Evolutionary conservation across 441 rosid species (phyloP), one percentile per base, ranked within the genome.

Genomic region (Cnidoscolus chayamansa): DNA sequence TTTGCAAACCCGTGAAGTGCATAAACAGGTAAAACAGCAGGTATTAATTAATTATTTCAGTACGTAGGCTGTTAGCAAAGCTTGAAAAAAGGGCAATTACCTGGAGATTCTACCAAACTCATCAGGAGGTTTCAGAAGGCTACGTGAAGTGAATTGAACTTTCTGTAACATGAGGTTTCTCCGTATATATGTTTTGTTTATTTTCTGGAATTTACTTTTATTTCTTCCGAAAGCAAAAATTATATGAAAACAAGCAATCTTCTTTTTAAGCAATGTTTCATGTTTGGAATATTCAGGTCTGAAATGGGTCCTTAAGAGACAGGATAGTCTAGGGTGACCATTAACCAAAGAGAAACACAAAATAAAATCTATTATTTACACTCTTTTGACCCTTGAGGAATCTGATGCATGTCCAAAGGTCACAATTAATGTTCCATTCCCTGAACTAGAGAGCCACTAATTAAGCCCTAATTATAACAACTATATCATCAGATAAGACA

Each of bases 201-300:
- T 17, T 54, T 54, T 35, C 37, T 35, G 37, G 4, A 35, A 35
- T 35, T 2, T 35, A 35, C 37, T 35, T 35, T 35, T 2, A 35
- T 4, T 35, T 35, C 3, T 35, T 2, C 37, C 37, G 4, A 35
- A 35, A 35, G 37, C 37, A 35, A 35, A 35, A 35, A 35, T 35
- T 25, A 25, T 4, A 4, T 35, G 37, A 35, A 35, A 35, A 35
- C 37, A 35, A 35, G 7, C 4, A 16, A 25, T 8, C 25, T 25
- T 25, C 25, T 25, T 25, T 25, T 25, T 25, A 25, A 25, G 25
- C 25, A 25, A 25, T 25, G 65, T 61, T 11, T 2, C 30, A 40
- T 63, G 66, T 63, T 40, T 37, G 49, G 66, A 40, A 62, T 8
- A 62, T 62, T 37, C 48, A 37, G 15, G 11, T 60, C 45, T 32